Conservation (phyloP, 805 yeast genomes). For the Candida vartiovaarae region DNA sequence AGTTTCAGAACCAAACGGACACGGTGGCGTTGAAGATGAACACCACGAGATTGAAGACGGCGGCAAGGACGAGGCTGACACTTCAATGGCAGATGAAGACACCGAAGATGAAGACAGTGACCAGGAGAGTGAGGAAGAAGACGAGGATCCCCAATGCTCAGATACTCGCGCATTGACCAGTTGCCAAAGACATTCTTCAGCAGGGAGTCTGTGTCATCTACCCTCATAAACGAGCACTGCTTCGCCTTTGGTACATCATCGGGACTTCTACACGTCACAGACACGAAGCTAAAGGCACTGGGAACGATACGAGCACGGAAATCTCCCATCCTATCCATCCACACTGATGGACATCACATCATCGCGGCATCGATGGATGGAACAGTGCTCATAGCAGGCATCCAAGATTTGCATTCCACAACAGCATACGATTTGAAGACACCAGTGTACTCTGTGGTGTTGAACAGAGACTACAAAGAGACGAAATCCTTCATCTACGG, state of each 20-base stretch:
- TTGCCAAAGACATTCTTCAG: constrained; percentile 66
- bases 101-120: constrained; percentile 8
- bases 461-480: constrained; percentile 61
- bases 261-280: constrained; percentile 67
- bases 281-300: constrained; percentile 50
- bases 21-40: background rate
- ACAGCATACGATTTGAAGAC: constrained; percentile 73
- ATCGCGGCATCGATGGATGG: constrained; percentile 95
- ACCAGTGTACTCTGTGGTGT: constrained; percentile 81
- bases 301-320: constrained; percentile 79
- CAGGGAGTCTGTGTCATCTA: constrained; percentile 73
- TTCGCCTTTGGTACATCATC: constrained; percentile 86
- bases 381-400: constrained; percentile 74
- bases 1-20: background rate
- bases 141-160: constrained; percentile 65
- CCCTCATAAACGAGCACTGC: constrained; percentile 49
- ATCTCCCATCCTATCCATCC: constrained; percentile 65
- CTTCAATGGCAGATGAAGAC: background rate
- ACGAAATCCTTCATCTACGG: constrained; percentile 73
- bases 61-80: background rate
- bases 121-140: constrained; percentile 30
- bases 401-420: constrained; percentile 24
- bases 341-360: constrained; percentile 65
- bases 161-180: constrained; percentile 61
- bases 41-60: background rate